Conservation (phyloP, 169 alveolate genomes). For the Plasmodium adleri region DNA sequence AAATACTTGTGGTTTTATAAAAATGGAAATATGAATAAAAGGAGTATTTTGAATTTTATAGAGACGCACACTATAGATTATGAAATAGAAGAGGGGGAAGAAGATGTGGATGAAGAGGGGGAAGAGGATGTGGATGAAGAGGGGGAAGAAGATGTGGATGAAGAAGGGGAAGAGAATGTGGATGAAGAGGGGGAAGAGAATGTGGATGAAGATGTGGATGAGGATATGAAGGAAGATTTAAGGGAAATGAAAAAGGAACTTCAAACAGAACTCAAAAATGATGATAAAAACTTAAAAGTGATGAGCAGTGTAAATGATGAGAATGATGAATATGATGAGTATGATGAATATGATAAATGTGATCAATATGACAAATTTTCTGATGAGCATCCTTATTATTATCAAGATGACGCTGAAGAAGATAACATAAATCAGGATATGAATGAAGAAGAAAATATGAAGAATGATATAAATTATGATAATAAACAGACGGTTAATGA, state of each 20-base stretch:
- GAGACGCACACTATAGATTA: conserved; percentile 74
- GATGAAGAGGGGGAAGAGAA: neutral
- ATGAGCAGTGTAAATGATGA: conserved; percentile 1
- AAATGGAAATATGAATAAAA: conserved; percentile 69
- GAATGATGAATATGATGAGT: conserved; percentile 8
- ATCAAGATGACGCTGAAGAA: neutral
- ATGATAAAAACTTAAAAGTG: conserved; percentile 5
- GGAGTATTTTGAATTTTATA: conserved; percentile 60
- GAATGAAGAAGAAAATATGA: neutral
- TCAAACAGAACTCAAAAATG: neutral
- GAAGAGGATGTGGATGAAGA: neutral
- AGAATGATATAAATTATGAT: neutral
- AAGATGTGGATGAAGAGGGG: conserved; percentile 1
- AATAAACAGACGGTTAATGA: neutral
- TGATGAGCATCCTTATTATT: too few relatives aligned
- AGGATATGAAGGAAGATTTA: neutral
- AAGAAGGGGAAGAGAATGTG: neutral
- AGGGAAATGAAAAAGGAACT: neutral
- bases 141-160: conserved; percentile 3
- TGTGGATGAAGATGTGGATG: conserved; percentile 8
- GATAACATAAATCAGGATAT: neutral
- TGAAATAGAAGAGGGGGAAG: conserved; percentile 66
- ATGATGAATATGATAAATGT: neutral
- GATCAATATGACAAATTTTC: neutral
- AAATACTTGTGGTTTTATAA: conserved; percentile 51